Conservation (phyloP, 495 filamentous ascomycete species). For the Aspergillus conjunctus region DNA sequence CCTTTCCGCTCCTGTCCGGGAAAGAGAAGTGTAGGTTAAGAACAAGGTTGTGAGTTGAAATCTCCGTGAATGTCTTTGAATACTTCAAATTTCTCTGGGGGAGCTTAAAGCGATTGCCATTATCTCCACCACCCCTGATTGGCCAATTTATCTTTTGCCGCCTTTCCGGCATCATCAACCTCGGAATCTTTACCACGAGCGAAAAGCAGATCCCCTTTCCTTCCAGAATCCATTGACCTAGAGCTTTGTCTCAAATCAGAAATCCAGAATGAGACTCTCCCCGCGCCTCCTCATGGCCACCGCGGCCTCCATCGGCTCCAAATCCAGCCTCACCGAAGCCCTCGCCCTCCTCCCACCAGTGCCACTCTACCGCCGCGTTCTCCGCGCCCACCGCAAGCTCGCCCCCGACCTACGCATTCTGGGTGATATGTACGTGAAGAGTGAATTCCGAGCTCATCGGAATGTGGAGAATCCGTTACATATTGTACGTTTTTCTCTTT, state of each 20-base stretch:
- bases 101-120: background rate
- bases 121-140: background rate
- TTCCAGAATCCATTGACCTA: no score
- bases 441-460: constrained; percentile 82
- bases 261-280: constrained; percentile 21
- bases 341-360: constrained; percentile 88
- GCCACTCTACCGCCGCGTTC: constrained; percentile 81
- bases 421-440: constrained; percentile 89
- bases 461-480: constrained; percentile 88
- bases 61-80: background rate
- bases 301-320: constrained; percentile 49
- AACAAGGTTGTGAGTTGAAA: background rate
- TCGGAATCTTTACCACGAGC: no score
- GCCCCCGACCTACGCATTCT: constrained; percentile 73
- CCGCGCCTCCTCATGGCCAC: constrained; percentile 41
- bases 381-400: constrained; percentile 84
- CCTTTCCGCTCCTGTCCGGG: background rate
- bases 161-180: background rate
- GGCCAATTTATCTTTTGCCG: background rate
- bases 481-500: constrained; percentile 60
- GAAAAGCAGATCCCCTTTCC: no score
- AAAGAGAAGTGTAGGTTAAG: constrained; percentile 3
- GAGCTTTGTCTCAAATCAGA: no score
- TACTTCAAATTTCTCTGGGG: background rate
- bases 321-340: constrained; percentile 56